phyloP scores from a whole-genome alignment of 805 yeast genomes.

The Cephaloascus albidus region DNA sequence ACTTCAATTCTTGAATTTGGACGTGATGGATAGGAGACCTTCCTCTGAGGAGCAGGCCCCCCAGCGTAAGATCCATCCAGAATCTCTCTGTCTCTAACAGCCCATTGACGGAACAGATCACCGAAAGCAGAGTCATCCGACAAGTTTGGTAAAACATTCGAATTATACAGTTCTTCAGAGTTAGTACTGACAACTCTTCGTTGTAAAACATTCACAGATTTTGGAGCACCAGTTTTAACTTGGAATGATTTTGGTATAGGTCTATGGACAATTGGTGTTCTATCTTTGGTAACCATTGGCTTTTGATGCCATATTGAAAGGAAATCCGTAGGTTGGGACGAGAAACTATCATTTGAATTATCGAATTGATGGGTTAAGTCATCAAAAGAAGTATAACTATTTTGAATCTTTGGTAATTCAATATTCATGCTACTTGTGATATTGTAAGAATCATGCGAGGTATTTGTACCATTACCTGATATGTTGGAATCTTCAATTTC shows the following conservation, averaged over 20 bases:
- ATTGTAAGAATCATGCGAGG: conserved; percentile 1
- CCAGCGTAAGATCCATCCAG: background rate
- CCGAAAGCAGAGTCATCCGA: conserved; percentile 41
- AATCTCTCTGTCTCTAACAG: conserved; percentile 2
- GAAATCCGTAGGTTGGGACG: conserved; percentile 16
- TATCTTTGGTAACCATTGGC: conserved; percentile 10
- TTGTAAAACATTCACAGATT: conserved; percentile 31
- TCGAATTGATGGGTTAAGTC: conserved; percentile 21
- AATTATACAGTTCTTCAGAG: conserved; percentile 28
- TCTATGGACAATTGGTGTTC: conserved; percentile 3
- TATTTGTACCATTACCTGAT: conserved; percentile 2
- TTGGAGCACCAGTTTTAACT: conserved; percentile 17
- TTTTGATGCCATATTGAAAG: conserved; percentile 35
- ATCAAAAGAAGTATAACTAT: conserved; percentile 28
- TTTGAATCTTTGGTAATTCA: conserved; percentile 30
- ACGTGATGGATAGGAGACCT: background rate
- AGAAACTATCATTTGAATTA: conserved; percentile 7
- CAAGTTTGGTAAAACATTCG: conserved; percentile 35
- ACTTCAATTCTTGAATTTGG: background rate
- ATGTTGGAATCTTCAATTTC: conserved; percentile 4
- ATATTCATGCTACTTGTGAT: conserved; percentile 4
- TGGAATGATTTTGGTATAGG: conserved; percentile 17
- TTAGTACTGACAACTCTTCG: conserved; percentile 33
- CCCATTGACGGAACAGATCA: conserved; percentile 27
- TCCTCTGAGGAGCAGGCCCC: too few relatives aligned